Percentiles rank a stretch among this genome's conserved stretches.
phyloP scores from a whole-genome alignment of 2,329 filamentous ascomycete species.

The Albophoma yamanashiensis region DNA sequence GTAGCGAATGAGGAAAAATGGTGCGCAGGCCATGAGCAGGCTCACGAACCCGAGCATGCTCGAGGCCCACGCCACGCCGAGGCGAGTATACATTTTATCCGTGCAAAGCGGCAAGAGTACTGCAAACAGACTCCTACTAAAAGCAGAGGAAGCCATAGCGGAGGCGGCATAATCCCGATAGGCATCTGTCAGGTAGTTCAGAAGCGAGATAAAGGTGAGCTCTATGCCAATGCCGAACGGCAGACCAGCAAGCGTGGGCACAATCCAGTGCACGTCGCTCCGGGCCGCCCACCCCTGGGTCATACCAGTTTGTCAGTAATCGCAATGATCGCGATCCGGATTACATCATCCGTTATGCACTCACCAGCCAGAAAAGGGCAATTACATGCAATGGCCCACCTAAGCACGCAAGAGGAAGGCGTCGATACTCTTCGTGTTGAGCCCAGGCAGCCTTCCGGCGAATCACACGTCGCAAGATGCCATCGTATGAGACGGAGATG shows the following conservation, averaged over 20 bases:
- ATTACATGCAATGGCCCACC: constrained; percentile 29
- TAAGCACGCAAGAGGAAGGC: constrained; percentile 45
- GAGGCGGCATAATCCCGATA: constrained; percentile 7
- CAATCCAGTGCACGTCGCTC: constrained; percentile 4
- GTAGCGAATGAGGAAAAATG: constrained; percentile 5
- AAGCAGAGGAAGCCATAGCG: constrained; percentile 10
- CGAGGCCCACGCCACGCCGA: constrained; percentile 4
- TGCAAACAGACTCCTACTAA: constrained; percentile 8
- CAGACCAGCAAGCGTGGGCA: constrained; percentile 6
- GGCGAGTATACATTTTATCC: constrained; percentile 2
- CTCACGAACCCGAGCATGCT: constrained; percentile 4
- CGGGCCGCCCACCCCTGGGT: constrained; percentile 6
- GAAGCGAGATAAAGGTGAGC: constrained; percentile 4
- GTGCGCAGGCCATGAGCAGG: constrained; percentile 1
- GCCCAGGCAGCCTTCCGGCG: constrained; percentile 27
- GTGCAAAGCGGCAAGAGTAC: constrained; percentile 5
- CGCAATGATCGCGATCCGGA: too few species aligned
- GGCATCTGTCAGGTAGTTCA: constrained; percentile 6
- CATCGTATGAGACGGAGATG: not conserved
- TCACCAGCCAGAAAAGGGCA: constrained; percentile 7
- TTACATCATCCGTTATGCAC: too few species aligned
- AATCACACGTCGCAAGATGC: too few species aligned
- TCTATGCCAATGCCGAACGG: constrained; percentile 4
- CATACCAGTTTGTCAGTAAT: too few species aligned
- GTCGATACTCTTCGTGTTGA: constrained; percentile 35